phyloP scores from a whole-genome alignment of 2,329 filamentous ascomycete species.

The Neodidymelliopsis sp. region DNA sequence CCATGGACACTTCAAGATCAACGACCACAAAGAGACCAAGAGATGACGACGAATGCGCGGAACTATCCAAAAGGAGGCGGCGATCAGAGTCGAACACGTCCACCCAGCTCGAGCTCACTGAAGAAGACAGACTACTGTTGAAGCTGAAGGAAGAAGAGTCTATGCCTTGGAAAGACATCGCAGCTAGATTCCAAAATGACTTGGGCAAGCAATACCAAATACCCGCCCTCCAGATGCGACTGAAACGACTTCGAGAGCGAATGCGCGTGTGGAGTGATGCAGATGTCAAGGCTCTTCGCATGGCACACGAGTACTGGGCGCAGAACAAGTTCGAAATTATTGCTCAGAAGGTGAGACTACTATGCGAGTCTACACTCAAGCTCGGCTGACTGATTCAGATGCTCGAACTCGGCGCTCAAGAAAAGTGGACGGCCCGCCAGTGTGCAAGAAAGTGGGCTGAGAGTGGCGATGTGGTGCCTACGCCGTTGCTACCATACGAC shows the following conservation, averaged over 20 bases:
- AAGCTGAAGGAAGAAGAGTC: conserved; percentile 61
- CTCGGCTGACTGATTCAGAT: conserved; percentile 51
- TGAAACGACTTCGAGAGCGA: conserved; percentile 60
- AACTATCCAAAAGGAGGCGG: conserved; percentile 51
- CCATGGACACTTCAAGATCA: conserved; percentile 41
- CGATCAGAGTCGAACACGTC: conserved; percentile 48
- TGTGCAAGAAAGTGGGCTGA: conserved; percentile 62
- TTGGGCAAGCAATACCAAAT: conserved; percentile 59
- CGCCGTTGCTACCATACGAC: conserved; percentile 45
- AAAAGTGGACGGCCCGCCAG: conserved; percentile 60
- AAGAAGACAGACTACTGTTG: conserved; percentile 60
- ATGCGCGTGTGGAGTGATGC: conserved; percentile 61
- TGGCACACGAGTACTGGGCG: conserved; percentile 62
- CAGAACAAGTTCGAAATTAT: conserved; percentile 64
- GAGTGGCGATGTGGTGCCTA: conserved; percentile 45
- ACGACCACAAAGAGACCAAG: conserved; percentile 47
- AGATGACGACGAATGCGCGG: conserved; percentile 46
- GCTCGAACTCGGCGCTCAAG: conserved; percentile 58
- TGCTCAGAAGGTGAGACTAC: conserved; percentile 53
- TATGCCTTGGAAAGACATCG: conserved; percentile 64
- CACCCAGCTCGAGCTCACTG: conserved; percentile 53
- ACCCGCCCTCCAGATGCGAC: conserved; percentile 62
- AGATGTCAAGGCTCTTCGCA: conserved; percentile 58
- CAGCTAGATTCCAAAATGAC: conserved; percentile 57
- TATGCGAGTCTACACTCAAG: neutral